Base-by-base conservation (phyloP, 1,284 basidiomycete genomes). In the Violaceomyces palustris region DNA sequence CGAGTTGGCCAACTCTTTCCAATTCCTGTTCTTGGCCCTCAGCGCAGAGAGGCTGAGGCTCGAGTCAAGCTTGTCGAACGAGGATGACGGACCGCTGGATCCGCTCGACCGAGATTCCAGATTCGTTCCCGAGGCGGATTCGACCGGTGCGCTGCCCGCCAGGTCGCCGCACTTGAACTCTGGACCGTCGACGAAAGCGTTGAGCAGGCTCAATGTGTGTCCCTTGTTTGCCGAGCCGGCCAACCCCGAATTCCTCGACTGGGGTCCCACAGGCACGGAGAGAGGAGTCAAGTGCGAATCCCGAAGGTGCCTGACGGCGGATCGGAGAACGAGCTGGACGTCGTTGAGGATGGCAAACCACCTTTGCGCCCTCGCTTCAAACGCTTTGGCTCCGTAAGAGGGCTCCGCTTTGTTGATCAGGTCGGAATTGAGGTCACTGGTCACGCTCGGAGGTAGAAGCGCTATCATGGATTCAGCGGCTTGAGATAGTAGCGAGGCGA, bases 311-410 rank as follows among this genome's bases (percentile, higher is more conserved):
- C 50, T 25, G 4, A 57, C 53, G 0, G 49, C 58, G 15, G 43
- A 50, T 0, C 58, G 39, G 0, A 61, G 45, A 5, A 50, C 42
- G 40, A 50, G 53, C 41, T 61, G 58, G 14, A 61, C 58, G 34
- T 61, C 54, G 45, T 58, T 61, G 42, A 61, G 53, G 41, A 54
- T 57, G 17, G 32, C 23, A 37, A 61, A 61, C 58, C 58, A 61
- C 29, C 51, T 43, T 31, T 61, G 54, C 3, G 54, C 54, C 17
- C 41, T 42, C 5, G 41, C 34, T 25, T 61, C 54, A 24, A 61
- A 61, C 7, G 55, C 58, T 26, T 48, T 61, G 22, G 58, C 49
- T 3, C 50, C 54, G 17, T 39, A 24, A 1, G 24, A 3, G 8
- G 39, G 12, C 4, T 23, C 23, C 18, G 27, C 17, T 9, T 19